A percentile compares a stretch with the other conserved stretches of the same genome.
Conservation (phyloP, 2,329 filamentous ascomycete genomes). For the Cercospora sp. region DNA sequence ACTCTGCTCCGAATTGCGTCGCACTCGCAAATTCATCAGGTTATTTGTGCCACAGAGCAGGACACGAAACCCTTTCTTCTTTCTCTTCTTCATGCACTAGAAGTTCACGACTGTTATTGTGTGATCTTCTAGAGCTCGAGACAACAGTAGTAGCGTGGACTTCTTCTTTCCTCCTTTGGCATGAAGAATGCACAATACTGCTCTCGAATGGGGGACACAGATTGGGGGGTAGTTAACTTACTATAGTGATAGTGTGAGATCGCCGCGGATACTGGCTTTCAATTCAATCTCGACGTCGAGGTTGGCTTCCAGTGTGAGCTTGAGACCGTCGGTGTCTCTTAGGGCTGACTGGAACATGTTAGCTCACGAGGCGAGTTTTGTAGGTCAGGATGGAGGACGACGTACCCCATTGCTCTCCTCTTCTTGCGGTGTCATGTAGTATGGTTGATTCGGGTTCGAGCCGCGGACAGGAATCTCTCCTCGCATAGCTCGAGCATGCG, state of each 20-base stretch:
- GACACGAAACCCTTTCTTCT: no score
- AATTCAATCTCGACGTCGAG: conserved; percentile 81
- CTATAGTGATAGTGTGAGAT: conserved; percentile 76
- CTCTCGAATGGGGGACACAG: neutral
- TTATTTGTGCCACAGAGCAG: no score
- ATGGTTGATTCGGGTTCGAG: conserved; percentile 53
- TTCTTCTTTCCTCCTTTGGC: neutral
- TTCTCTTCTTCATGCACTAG: conserved; percentile 11
- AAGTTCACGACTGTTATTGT: conserved; percentile 19
- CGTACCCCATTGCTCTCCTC: conserved; percentile 24
- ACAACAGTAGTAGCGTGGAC: neutral
- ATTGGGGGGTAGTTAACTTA: conserved; percentile 49
- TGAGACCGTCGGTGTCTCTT: conserved; percentile 64
- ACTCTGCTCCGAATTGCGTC: neutral
- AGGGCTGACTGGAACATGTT: conserved; percentile 35
- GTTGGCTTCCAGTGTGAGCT: conserved; percentile 72
- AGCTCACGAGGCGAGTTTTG: neutral
- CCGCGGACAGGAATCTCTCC: conserved; percentile 58
- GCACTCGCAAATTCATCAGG: no score
- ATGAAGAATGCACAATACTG: neutral
- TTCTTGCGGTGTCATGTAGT: conserved; percentile 38
- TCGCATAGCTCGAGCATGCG: conserved; percentile 54
- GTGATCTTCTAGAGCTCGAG: conserved; percentile 12
- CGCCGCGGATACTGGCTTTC: conserved; percentile 82
- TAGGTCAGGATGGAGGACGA: no score